These are phyloP conservation scores for Theobroma grandiflorum DNA, from an alignment of 441 rosid species.

Conservation along the genomic window DNA sequence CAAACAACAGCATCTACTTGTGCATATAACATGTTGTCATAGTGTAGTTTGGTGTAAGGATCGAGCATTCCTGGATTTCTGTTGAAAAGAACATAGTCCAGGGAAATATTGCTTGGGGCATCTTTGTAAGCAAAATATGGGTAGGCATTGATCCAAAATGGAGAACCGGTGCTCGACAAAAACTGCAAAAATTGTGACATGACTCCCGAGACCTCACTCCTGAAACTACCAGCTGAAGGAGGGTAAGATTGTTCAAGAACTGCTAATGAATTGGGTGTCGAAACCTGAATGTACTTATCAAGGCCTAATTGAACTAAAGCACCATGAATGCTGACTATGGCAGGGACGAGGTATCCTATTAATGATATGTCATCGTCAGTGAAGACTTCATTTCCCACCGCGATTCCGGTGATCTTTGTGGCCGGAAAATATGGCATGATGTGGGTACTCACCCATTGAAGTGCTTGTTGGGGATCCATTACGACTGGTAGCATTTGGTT, in stretches of 20 bases:
- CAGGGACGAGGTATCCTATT: slow-evolving; percentile 63
- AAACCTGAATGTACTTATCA: slow-evolving; percentile 64
- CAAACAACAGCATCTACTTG: slow-evolving; percentile 66
- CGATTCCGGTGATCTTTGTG: slow-evolving; percentile 67
- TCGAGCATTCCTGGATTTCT: slow-evolving; percentile 72
- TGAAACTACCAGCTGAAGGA: slow-evolving; percentile 74
- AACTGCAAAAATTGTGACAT: slow-evolving; percentile 59
- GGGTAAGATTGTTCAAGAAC: slow-evolving; percentile 66
- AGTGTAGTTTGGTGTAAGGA: slow-evolving; percentile 59
- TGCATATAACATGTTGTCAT: slow-evolving; percentile 85
- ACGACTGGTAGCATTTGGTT: slow-evolving; percentile 59
- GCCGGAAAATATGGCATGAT: slow-evolving; percentile 69
- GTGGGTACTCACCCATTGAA: slow-evolving; percentile 69
- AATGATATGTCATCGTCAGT: slow-evolving; percentile 55
- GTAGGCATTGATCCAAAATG: slow-evolving; percentile 80
- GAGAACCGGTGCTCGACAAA: slow-evolving; percentile 47
- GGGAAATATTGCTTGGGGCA: slow-evolving; percentile 49
- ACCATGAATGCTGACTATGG: slow-evolving; percentile 61
- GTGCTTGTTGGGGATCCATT: slow-evolving; percentile 66
- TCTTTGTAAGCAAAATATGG: slow-evolving; percentile 81
- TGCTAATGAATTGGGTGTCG: slow-evolving; percentile 63
- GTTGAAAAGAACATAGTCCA: slow-evolving; percentile 70
- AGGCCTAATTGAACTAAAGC: slow-evolving; percentile 67
- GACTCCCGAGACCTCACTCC: slow-evolving; percentile 44
- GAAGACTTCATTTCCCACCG: slow-evolving; percentile 72